Percentiles rank a stretch among this genome's conserved stretches.
These are phyloP conservation scores for Carnegiea gigantea DNA, from an alignment of 179 eudicot genomes.

Conservation along the genomic window DNA sequence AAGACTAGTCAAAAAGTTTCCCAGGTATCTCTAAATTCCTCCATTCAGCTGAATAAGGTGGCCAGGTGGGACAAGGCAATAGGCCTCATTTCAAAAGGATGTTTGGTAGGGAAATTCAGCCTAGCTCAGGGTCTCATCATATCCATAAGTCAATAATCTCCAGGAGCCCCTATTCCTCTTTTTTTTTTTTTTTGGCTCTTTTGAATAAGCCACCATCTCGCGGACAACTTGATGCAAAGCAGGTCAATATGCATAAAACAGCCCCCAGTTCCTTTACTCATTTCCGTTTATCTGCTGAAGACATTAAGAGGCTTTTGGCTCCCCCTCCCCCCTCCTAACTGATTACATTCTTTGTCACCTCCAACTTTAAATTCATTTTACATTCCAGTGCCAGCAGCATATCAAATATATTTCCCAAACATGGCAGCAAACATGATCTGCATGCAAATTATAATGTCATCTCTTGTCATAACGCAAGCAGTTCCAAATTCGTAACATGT, in stretches of 20 bases:
- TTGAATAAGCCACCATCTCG: not conserved
- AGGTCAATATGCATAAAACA: not conserved
- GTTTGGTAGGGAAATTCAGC: not conserved
- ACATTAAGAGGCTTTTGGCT: not conserved
- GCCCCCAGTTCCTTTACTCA: not conserved
- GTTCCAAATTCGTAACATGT: not conserved
- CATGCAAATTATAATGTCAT: not conserved
- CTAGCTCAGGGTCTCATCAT: not conserved
- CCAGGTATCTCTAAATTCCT: not conserved
- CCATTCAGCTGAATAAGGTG: not conserved
- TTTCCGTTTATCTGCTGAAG: not conserved
- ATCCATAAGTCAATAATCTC: not conserved
- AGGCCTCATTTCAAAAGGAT: not conserved
- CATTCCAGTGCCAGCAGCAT: not conserved
- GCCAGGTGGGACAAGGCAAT: not conserved
- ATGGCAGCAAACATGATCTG: not conserved
- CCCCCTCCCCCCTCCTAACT: not conserved
- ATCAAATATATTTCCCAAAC: slow-evolving; percentile 5
- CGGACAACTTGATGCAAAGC: not conserved
- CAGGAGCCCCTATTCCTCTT: not conserved
- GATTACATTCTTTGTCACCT: not conserved
- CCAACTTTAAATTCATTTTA: not conserved
- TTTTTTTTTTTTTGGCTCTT: not conserved
- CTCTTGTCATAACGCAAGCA: not conserved
- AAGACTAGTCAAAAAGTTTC: not conserved